Base-by-base conservation (phyloP, 1,284 basidiomycete genomes). In the Boletellus dicymbophilus region DNA sequence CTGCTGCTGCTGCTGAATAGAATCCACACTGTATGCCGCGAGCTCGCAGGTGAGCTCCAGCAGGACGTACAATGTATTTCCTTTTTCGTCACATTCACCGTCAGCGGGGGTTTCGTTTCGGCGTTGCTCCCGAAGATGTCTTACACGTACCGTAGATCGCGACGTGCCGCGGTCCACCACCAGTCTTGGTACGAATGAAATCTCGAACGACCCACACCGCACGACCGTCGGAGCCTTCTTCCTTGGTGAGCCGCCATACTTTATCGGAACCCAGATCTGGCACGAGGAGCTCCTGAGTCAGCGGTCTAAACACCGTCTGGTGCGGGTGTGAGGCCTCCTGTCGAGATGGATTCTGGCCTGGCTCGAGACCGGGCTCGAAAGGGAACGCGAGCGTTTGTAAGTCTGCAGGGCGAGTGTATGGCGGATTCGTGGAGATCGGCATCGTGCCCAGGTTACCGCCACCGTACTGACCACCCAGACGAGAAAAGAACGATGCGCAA, bases 221-320 rank as follows among this genome's bases (percentile, higher is more conserved):
- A n/a, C 57, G 60, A 2, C 77, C 79, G 18, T 66, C 62, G 2
- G 59, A 45, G 0, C 50, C 58, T n/a, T n/a, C n/a, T n/a, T n/a
- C n/a, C 56, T 72, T 77, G 48, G 67, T 70, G 48, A 88, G 73
- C 25, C 80, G 74, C 65, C 76, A 80, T n/a, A 86, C 75, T 47
- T 74, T 75, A 61, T 90, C 88, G 2, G 79, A 72, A 11, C 88
- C 88, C 3, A 90, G 71, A 62, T 90, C 87, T 2, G 88, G 82
- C 2, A 90, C 75, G 20, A 90, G 71, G 11, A 90, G 66, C 56
- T 89, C 85, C n/a, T 57, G 52, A 64, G 40, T 57, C 12, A 59
- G 39, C 3, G 70, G 56, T 41, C 74, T 70, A 39, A 79, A 58
- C 46, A 77, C 60, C 28, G 81, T 77, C 59, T 90, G 84, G 64